Evolutionary conservation across 140 eudicot genomes (phyloP).

Genomic region (Cichorium intybus): DNA sequence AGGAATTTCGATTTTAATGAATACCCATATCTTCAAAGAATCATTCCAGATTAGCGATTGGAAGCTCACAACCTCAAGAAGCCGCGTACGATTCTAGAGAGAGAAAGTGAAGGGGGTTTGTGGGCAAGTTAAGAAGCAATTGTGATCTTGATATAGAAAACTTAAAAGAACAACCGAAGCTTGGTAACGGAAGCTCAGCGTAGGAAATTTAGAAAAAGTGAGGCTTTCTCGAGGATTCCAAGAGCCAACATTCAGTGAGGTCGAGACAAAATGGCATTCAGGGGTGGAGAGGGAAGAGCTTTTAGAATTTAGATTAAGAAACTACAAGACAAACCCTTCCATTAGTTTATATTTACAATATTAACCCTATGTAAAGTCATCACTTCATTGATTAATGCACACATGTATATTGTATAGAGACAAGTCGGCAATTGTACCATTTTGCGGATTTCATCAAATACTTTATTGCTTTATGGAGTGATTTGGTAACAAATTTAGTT

Average conservation of each 20-base stretch:
- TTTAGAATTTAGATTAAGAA: constrained; percentile 11
- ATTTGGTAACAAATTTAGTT: too few species aligned
- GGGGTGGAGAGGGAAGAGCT: background rate
- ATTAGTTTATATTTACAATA: background rate
- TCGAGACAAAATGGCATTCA: background rate
- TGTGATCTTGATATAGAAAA: constrained; percentile 12
- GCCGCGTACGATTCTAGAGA: background rate
- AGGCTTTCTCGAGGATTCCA: constrained; percentile 11
- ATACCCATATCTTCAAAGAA: too few species aligned
- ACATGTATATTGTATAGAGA: too few species aligned
- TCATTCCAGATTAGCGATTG: background rate
- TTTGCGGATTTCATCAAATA: too few species aligned
- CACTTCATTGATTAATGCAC: too few species aligned
- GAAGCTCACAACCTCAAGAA: background rate
- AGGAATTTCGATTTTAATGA: too few species aligned
- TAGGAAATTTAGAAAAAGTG: background rate
- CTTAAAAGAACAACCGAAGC: constrained; percentile 1
- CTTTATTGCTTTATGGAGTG: too few species aligned
- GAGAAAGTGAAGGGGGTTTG: background rate
- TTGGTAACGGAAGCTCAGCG: background rate
- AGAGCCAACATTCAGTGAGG: constrained; percentile 13
- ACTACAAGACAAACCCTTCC: background rate
- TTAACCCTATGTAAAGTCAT: too few species aligned
- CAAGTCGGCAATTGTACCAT: too few species aligned
- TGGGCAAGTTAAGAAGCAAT: background rate